Base-by-base conservation (phyloP, 495 filamentous ascomycete genomes). In the Rhizodiscina lignyota region DNA sequence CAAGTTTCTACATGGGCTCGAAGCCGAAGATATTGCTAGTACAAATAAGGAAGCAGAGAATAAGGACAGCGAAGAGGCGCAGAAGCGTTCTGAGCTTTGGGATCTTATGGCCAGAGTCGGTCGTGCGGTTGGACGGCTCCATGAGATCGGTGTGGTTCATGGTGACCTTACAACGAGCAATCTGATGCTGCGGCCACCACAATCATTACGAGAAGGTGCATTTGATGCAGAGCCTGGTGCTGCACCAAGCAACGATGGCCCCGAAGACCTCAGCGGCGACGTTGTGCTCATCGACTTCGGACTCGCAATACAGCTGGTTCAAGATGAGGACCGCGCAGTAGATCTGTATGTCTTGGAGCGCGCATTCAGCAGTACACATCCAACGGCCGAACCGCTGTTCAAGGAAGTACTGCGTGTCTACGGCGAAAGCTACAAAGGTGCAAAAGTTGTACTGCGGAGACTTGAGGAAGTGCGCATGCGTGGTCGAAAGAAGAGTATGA, bases 111-210 rank as follows among this genome's bases (percentile, higher is more conserved):
- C 59, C 35, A 64, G 67, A 51, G 74, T 94, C 39, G 89, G 86
- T 0, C 38, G 49, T 11, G 73, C 72, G 4, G 71, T 96, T 13
- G 89, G 83, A n/a, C 63, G 51, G 28, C 59, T 97, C 59, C 89
- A 97, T 61, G 66, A 62, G 34, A 66, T 69, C 15, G 87, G 89
- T 12, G 73, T 94, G 29, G 70, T 91, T 32, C 89, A 97, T 63
- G 89, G 89, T 30, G 89, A 97, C 60, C 59, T 97, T 61, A 97
- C 91, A 39, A 97, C 87, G 38, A 94, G 86, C 59, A 97, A 97
- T 60, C 61, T 99, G 56, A 94, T 99, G 74, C 54, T 99, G 32
- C 53, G 77, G 36, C 61, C 62, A 21, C 31, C 37, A 43, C 32
- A 29, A 15, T 16, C 32, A 22, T 47, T 32, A 17, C 26, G 41